Evolutionary conservation across 495 filamentous ascomycete species (phyloP).

Genomic region (Xylaria intraflava): DNA sequence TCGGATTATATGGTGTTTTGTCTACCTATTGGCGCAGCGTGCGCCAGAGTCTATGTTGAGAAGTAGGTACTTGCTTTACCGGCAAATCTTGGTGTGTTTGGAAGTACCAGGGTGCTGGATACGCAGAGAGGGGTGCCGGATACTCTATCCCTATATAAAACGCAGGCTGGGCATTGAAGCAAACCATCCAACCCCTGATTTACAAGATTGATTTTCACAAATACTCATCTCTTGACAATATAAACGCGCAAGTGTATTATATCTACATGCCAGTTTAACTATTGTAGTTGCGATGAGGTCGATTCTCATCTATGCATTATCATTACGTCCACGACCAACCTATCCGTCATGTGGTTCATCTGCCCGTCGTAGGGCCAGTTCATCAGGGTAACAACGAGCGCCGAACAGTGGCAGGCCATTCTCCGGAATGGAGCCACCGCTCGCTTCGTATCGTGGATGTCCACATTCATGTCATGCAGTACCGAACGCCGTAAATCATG

Average conservation of each 20-base stretch:
- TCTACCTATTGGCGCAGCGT: no score
- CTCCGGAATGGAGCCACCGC: slow-evolving; percentile 19
- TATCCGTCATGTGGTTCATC: neutral
- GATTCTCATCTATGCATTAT: slow-evolving; percentile 13
- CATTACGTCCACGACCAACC: slow-evolving; percentile 6
- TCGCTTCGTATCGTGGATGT: slow-evolving; percentile 23
- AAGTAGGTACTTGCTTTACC: no score
- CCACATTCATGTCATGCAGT: slow-evolving; percentile 14
- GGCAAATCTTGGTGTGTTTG: no score
- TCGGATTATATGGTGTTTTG: no score
- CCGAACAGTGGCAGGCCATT: neutral
- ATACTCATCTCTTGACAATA: neutral
- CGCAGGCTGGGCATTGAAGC: no score
- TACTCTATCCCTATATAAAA: no score
- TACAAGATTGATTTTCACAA: no score
- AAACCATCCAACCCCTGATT: no score
- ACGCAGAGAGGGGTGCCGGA: no score
- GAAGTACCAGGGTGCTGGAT: no score
- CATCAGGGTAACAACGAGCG: slow-evolving; percentile 7
- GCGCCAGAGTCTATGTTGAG: no score
- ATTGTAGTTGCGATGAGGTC: slow-evolving; percentile 2
- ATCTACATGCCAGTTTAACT: neutral
- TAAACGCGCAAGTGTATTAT: neutral
- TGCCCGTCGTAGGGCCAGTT: neutral
- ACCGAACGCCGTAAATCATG: slow-evolving; percentile 20